Conservation (phyloP, 2,329 filamentous ascomycete genomes). For the Lecanicillium sp. region DNA sequence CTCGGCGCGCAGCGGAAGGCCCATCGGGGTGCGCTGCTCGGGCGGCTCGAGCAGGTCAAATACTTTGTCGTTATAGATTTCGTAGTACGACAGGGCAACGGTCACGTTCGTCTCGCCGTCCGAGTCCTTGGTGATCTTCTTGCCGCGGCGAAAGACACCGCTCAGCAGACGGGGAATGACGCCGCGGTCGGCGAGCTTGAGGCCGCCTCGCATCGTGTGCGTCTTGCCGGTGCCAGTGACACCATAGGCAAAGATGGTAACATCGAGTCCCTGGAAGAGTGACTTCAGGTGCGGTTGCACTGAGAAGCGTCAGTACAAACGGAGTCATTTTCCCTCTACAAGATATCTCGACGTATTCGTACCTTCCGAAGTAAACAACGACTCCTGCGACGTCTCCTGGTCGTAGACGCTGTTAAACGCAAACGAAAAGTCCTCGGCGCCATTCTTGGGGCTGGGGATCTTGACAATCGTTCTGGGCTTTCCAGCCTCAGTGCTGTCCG, state of each 20-base stretch:
- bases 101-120: conserved; percentile 62
- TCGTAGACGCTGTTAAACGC: conserved; percentile 93
- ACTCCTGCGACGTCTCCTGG: conserved; percentile 71
- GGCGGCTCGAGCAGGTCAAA: conserved; percentile 83
- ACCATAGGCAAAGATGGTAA: conserved; percentile 88
- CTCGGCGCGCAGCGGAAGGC: conserved; percentile 76
- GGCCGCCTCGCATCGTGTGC: conserved; percentile 89
- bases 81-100: conserved; percentile 83
- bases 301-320: conserved; percentile 29
- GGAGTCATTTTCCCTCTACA: neutral
- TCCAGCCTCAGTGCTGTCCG: conserved; percentile 56
- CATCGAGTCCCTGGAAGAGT: conserved; percentile 81
- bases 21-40: conserved; percentile 77
- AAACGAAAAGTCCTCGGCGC: conserved; percentile 85
- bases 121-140: conserved; percentile 78
- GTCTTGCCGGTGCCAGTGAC: conserved; percentile 93
- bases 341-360: conserved; percentile 26
- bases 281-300: conserved; percentile 87
- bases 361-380: conserved; percentile 87
- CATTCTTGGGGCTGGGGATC: conserved; percentile 92
- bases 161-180: conserved; percentile 83
- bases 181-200: conserved; percentile 78
- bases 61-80: conserved; percentile 96
- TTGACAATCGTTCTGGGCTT: conserved; percentile 65
- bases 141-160: conserved; percentile 75